Evolutionary conservation across 805 yeast species (phyloP).

Genomic region (Peterozyma xylosa): DNA sequence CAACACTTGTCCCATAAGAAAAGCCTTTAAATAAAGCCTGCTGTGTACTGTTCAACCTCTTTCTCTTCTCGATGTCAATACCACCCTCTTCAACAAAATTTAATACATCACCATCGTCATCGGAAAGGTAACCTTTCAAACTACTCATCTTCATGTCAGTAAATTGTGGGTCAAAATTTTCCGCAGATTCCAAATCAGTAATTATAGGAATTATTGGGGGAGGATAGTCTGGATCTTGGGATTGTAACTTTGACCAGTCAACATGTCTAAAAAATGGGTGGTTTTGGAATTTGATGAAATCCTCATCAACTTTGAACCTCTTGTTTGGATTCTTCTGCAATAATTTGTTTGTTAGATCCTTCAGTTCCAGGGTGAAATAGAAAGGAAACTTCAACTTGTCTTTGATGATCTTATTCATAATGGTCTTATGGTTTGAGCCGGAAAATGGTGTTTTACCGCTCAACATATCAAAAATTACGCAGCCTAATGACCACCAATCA

Average conservation of each 20-base stretch:
- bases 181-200: slow-evolving; percentile 76
- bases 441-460: slow-evolving; percentile 88
- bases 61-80: too few relatives aligned
- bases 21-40: too few relatives aligned
- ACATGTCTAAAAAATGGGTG: slow-evolving; percentile 75
- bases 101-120: slow-evolving; percentile 9
- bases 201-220: slow-evolving; percentile 84
- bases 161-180: slow-evolving; percentile 75
- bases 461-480: slow-evolving; percentile 70
- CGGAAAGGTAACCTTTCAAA: slow-evolving; percentile 4
- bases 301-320: slow-evolving; percentile 51
- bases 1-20: too few relatives aligned
- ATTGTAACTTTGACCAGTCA: slow-evolving; percentile 55
- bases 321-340: slow-evolving; percentile 64
- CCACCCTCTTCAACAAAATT: slow-evolving; percentile 1
- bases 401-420: slow-evolving; percentile 65
- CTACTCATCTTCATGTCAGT: slow-evolving; percentile 54
- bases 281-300: slow-evolving; percentile 45
- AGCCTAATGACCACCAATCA: slow-evolving; percentile 92
- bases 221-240: slow-evolving; percentile 34
- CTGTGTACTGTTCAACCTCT: too few relatives aligned
- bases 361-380: slow-evolving; percentile 73
- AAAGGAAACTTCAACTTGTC: slow-evolving; percentile 66
- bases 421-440: slow-evolving; percentile 69
- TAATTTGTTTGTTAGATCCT: slow-evolving; percentile 60